Evolutionary conservation across 2,329 filamentous ascomycete species (phyloP), one percentile per base, ranked within the genome.

Genomic region (Mariannaea sp.): DNA sequence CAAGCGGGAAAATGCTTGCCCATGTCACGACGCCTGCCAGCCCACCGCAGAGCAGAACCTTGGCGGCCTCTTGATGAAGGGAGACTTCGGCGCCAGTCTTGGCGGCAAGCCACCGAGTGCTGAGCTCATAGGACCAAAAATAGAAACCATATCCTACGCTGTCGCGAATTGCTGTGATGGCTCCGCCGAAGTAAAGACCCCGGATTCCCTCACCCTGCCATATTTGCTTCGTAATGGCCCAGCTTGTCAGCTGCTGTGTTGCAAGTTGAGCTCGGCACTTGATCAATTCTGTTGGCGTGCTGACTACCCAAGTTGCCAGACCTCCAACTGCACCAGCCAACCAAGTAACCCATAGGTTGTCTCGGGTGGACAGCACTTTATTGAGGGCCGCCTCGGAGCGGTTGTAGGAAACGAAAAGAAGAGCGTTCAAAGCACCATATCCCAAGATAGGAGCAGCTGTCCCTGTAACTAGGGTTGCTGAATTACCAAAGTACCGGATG

Each of bases 111-210:
- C 85, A 77, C 48, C 77, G 75, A 29, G 87, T 90, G 59, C 80
- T 84, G 53, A 92, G 75, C 71, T 95, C 89, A 68, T 97, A 97
- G 1, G 88, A 88, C 89, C 89, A 96, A 71, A 97, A 97, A 69
- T 97, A 97, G 71, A 97, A 97, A 0, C 92, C 93, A 73, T 97
- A 97, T n/a, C 93, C 93, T 49, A 97, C 82, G 53, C 88, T 87
- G 72, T 97, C 93, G 43, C 93, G 81, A 33, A 93, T 69, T 47
- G 88, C 90, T 1, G 93, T 97, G 13, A 97, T 84, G 1, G 76
- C 78, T 16, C 93, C 93, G 16, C 92, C 93, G 57, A 86, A 81
- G 68, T 96, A 97, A 17, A 97, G 72, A 0, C 92, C 92, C 32
- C 80, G 77, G 3, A 90, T 77, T 4, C 87, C 84, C 47, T 78